A percentile compares a stretch with the other conserved stretches of the same genome.
Evolutionary conservation across 2,329 filamentous ascomycete genomes (phyloP).

Genomic region (Colletotrichum cereale): DNA sequence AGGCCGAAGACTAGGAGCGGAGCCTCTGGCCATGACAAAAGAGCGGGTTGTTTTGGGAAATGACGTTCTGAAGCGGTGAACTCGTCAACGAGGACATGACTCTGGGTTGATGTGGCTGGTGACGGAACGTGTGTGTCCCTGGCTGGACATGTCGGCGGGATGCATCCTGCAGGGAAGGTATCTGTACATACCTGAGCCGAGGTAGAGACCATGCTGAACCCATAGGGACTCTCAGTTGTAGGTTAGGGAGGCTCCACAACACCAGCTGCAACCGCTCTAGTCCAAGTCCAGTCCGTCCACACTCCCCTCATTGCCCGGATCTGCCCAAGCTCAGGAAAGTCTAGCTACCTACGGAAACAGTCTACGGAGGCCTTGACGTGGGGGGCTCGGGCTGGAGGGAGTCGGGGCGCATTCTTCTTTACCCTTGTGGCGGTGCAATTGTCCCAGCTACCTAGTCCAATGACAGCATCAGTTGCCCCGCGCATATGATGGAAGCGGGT

Average conservation of each 20-base stretch:
- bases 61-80: not conserved
- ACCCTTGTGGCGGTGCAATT: constrained; percentile 34
- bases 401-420: not conserved
- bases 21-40: not conserved
- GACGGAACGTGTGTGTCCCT: not conserved
- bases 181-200: constrained; percentile 3
- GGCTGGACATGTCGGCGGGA: not conserved
- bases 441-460: constrained; percentile 14
- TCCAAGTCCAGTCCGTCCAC: constrained; percentile 16
- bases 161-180: not conserved
- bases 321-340: constrained; percentile 12
- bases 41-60: not conserved
- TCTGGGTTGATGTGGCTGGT: not conserved
- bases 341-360: no score
- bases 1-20: not conserved
- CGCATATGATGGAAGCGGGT: constrained; percentile 37
- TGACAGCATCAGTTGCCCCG: constrained; percentile 41
- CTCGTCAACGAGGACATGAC: not conserved
- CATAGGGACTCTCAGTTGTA: constrained; percentile 3
- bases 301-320: not conserved
- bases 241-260: constrained; percentile 19
- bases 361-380: constrained; percentile 9
- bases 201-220: constrained; percentile 17
- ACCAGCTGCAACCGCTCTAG: constrained; percentile 2
- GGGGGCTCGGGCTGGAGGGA: no score